A percentile compares a stretch with the other conserved stretches of the same genome.
Evolutionary conservation across 495 filamentous ascomycete genomes (phyloP).

Genomic region (Penicillium lagena): DNA sequence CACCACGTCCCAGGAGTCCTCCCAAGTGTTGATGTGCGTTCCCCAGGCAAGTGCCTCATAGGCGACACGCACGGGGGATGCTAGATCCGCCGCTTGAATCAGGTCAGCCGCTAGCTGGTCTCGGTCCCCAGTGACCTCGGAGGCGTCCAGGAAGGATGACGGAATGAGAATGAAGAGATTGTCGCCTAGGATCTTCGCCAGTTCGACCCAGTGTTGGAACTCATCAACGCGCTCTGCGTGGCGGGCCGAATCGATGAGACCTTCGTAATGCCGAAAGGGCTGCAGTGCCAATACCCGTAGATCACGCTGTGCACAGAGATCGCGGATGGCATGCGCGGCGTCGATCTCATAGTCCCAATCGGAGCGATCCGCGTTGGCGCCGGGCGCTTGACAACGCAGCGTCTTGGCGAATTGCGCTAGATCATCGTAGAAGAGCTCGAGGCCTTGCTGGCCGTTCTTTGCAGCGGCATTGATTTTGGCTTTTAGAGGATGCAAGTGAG

Average conservation of each 20-base stretch:
- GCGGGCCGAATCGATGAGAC: constrained; percentile 48
- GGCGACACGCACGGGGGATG: constrained; percentile 52
- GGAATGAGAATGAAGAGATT: constrained; percentile 64
- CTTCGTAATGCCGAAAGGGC: constrained; percentile 71
- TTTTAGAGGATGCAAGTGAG: constrained; percentile 10
- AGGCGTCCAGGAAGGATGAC: constrained; percentile 52
- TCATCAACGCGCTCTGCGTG: constrained; percentile 49
- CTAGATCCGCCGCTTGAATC: constrained; percentile 54
- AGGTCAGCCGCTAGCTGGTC: constrained; percentile 54
- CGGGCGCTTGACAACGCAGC: constrained; percentile 4
- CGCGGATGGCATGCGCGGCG: constrained; percentile 50
- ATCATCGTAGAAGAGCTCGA: constrained; percentile 25
- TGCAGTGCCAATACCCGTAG: constrained; percentile 59
- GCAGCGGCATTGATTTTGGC: constrained; percentile 18
- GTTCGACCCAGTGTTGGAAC: constrained; percentile 55
- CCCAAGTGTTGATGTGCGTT: constrained; percentile 63
- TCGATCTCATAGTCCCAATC: constrained; percentile 21
- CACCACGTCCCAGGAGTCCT: constrained; percentile 60
- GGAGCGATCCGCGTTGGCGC: constrained; percentile 1
- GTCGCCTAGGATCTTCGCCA: constrained; percentile 47
- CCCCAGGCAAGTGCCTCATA: constrained; percentile 71
- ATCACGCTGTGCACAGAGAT: constrained; percentile 45
- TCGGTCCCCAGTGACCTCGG: constrained; percentile 45
- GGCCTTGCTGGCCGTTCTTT: constrained; percentile 10
- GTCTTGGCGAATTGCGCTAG: constrained; percentile 15